Base-by-base conservation (phyloP, 1,139 yeast species). In the Nematodospora anomalae region DNA sequence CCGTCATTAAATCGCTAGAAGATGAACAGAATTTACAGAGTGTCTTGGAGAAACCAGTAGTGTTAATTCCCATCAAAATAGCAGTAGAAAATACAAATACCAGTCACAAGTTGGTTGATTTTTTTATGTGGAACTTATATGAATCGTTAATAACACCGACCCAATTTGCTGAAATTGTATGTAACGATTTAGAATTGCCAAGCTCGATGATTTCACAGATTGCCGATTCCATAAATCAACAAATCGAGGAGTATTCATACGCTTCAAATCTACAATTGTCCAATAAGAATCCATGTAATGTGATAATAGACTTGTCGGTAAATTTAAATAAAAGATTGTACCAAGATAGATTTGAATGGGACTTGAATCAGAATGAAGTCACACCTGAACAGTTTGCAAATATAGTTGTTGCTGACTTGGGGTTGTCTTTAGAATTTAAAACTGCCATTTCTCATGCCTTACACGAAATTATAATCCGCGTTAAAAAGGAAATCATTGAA, bases 301-400 rank as follows among this genome's bases (percentile, higher is more conserved):
- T 87, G 4, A 74, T 92, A 5, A 76, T 92, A 28, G 87, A 88
- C 46, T 62, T 92, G 35, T 82, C 94, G 10, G 89, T 94, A 28
- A 88, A 84, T 55, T 68, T 92, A 44, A 89, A 89, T 50, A 86
- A 86, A 53, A 83, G 82, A 51, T 71, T 90, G 33, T 88, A 83
- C 52, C 96, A 90, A 51, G 99, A 92, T 62, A 84, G 86, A 55
- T 83, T 92, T 48, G 98, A 92, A 59, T 92, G 98, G 97, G 95
- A 92, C 55, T 67, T 92, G 42, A 70, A 64, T 20, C 80, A 80
- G 45, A 67, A 72, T n/a, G 64, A 71, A 1, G 58, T 84, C 5
- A 79, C 94, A 0, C 97, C 98, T 0, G 96, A 89, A 55, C 66
- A 65, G 34, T 92, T 92, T 66, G 95, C 97, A 0, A 77, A 74